These are phyloP conservation scores for Rhodotorula sphaerocarpa DNA, from an alignment of 768 basidiomycete genomes.

Conservation along the genomic window DNA sequence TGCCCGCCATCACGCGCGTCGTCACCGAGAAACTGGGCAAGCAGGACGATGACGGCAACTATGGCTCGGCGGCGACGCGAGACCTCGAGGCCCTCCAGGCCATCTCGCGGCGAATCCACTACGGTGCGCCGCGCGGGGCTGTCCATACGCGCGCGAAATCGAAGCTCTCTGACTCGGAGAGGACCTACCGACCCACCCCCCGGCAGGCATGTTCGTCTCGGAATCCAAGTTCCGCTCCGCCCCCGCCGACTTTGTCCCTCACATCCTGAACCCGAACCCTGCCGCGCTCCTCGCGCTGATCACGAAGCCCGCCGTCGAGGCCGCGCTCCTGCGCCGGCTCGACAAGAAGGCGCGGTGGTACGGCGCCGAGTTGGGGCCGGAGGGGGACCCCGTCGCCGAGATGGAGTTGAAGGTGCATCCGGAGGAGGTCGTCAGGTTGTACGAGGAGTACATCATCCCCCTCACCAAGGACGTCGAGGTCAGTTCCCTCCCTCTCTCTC, in stretches of 20 bases:
- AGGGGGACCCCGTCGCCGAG: conserved; percentile 50
- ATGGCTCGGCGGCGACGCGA: conserved; percentile 86
- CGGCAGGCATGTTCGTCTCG: conserved; percentile 90
- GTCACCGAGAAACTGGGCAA: conserved; percentile 63
- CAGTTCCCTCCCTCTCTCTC: conserved; percentile 24
- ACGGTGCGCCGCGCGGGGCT: conserved; percentile 56
- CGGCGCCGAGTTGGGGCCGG: conserved; percentile 72
- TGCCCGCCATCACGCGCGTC: conserved; percentile 74
- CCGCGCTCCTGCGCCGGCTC: conserved; percentile 67
- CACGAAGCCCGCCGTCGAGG: conserved; percentile 95
- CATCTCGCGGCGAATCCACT: conserved; percentile 96
- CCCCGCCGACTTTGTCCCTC: conserved; percentile 81
- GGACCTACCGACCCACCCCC: background rate
- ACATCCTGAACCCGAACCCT: conserved; percentile 72
- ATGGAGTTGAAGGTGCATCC: conserved; percentile 60
- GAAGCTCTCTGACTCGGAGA: background rate
- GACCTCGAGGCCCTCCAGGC: conserved; percentile 96
- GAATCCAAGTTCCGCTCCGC: conserved; percentile 89
- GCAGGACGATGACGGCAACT: conserved; percentile 90
- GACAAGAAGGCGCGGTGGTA: conserved; percentile 69
- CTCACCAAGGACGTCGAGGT: conserved; percentile 98
- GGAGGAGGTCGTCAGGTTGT: conserved; percentile 83
- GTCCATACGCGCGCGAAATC: no score
- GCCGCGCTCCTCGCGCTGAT: conserved; percentile 70
- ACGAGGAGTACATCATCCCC: conserved; percentile 92